Percentiles rank a stretch among this genome's conserved stretches.
Evolutionary conservation across 768 basidiomycete species (phyloP).

Genomic region (Lactifluus subvellereus): DNA sequence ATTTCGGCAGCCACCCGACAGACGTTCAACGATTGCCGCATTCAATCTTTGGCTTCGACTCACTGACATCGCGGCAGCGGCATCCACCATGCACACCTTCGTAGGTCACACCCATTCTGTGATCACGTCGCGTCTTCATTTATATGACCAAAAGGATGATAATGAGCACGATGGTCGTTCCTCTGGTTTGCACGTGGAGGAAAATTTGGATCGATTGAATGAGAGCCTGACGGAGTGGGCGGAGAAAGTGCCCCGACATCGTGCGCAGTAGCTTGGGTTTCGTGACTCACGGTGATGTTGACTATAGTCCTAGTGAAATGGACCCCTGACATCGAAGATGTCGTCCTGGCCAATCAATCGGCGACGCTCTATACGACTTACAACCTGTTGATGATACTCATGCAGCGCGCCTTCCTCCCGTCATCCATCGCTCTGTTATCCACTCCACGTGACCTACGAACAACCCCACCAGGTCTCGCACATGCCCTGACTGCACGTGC

Average conservation of each 20-base stretch:
- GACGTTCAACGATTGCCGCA: conserved; percentile 36
- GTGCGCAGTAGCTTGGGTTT: conserved; percentile 23
- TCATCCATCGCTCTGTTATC: conserved; percentile 10
- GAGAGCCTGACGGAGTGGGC: conserved; percentile 38
- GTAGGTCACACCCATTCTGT: conserved; percentile 28
- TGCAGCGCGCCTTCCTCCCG: conserved; percentile 76
- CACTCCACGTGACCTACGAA: background rate
- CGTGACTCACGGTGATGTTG: background rate
- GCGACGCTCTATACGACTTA: conserved; percentile 41
- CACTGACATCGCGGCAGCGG: conserved; percentile 40
- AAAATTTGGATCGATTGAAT: conserved; percentile 41
- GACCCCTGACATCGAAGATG: conserved; percentile 39
- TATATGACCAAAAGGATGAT: conserved; percentile 3
- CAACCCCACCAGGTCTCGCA: background rate
- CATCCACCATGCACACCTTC: conserved; percentile 40
- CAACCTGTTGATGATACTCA: conserved; percentile 62
- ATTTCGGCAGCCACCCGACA: conserved; percentile 45
- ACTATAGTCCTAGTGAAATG: conserved; percentile 32
- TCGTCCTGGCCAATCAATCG: conserved; percentile 38
- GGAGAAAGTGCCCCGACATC: conserved; percentile 29
- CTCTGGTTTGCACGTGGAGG: conserved; percentile 26
- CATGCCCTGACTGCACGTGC: conserved; percentile 18
- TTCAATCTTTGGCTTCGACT: conserved; percentile 42
- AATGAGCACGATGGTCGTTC: conserved; percentile 5
- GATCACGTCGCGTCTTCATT: background rate